Conservation (phyloP, 495 filamentous ascomycete species). For the Pseudoneurospora amorphoporcata region DNA sequence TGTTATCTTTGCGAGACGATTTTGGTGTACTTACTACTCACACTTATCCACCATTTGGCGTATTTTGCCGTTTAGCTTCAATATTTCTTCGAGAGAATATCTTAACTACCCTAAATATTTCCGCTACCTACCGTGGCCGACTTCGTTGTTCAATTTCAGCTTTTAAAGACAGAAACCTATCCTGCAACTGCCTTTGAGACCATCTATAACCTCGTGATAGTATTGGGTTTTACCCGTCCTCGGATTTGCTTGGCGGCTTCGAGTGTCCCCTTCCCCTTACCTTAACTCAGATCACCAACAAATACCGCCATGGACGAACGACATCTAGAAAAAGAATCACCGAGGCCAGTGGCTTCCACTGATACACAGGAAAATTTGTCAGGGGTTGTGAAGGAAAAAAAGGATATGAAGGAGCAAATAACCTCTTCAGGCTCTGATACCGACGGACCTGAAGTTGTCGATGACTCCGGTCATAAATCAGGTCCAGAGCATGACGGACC, state of each 20-base stretch:
- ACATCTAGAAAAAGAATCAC: background rate
- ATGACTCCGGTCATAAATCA: background rate
- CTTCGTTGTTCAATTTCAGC: background rate
- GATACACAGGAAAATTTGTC: background rate
- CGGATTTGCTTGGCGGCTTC: background rate
- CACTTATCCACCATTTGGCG: background rate
- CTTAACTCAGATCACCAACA: background rate
- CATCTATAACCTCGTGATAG: background rate
- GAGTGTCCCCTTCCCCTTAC: background rate
- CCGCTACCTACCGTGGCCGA: background rate
- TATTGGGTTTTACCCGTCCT: background rate
- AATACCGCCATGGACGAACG: background rate
- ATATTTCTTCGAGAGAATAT: background rate
- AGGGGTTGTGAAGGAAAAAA: background rate
- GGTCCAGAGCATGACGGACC: background rate
- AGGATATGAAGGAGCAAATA: background rate
- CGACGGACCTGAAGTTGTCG: background rate
- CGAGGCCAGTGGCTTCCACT: background rate
- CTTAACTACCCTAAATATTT: background rate
- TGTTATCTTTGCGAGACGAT: background rate
- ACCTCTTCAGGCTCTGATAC: background rate
- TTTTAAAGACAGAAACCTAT: background rate
- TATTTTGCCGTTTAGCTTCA: background rate
- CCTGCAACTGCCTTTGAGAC: background rate
- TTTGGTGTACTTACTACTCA: background rate